Evolutionary conservation across 805 yeast genomes (phyloP), one percentile per base, ranked within the genome.

Genomic region (Candida rishiriensis): DNA sequence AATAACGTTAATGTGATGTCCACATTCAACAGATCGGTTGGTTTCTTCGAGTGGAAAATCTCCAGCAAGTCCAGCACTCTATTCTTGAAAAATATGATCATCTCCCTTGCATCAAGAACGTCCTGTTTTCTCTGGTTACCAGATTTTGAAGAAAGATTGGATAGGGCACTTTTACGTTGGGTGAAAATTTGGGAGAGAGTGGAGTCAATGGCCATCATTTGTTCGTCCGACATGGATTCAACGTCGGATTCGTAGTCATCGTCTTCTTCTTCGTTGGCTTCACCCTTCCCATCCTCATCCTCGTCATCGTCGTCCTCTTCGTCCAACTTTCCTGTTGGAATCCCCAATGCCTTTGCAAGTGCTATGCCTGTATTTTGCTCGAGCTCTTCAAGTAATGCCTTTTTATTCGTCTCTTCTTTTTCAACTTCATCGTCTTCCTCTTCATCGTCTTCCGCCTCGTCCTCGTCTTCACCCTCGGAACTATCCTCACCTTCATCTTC

Each of bases 141-240:
- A 3, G 66, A 59, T 6, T 75, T 75, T 3, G 76, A 66, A 29
- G 69, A 68, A 21, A 69, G 53, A 8, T 59, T 60, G 10, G 78
- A 64, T 42, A 88, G 63, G 0, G 86, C 85, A 48, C 78, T 81
- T 52, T 81, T 79, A 54, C 97, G 78, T 55, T 88, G 91, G 56
- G 84, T 79, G 73, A 91, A 91, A 43, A 91, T 91, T 42, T 75
- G 75, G 0, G 97, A 78, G 29, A 91, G 69, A 48, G 88, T 93
- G 17, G 75, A 85, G 60, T 91, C 98, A 55, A 91, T 76, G 16
- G 90, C 95, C 83, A 89, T 81, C 98, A 91, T 91, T 61, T 89
- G 89, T 55, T 90, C 97, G 63, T 90, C 97, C 48, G 90, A 95
- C 95, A 89, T 87, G 0, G 91, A 81, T 52, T 86, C 95, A 41